phyloP scores from a whole-genome alignment of 306 rosid genomes.

The Ammopiptanthus mongolicus region DNA sequence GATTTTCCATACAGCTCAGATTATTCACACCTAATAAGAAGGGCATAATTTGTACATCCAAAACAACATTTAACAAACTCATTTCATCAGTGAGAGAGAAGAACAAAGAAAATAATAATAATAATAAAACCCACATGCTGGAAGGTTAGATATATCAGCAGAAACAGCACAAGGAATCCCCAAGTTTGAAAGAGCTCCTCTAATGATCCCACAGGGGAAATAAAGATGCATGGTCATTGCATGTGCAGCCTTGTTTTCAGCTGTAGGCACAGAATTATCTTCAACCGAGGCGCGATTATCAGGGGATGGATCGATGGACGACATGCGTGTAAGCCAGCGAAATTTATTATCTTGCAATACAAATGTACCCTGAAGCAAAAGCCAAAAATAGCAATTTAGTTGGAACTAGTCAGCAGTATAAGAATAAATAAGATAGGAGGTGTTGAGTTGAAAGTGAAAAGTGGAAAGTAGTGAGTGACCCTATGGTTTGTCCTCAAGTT shows the following conservation, averaged over 20 bases:
- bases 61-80: slow-evolving; percentile 1
- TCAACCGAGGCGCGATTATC: slow-evolving; percentile 49
- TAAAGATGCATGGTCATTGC: slow-evolving; percentile 88
- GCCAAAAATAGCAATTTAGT: background rate
- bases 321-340: slow-evolving; percentile 85
- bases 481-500: slow-evolving; percentile 93
- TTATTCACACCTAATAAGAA: background rate
- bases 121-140: slow-evolving; percentile 73
- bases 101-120: background rate
- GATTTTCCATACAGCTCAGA: background rate
- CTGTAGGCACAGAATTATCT: slow-evolving; percentile 42
- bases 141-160: slow-evolving; percentile 82
- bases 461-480: background rate
- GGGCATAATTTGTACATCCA: background rate
- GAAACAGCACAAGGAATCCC: slow-evolving; percentile 98
- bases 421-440: too few relatives aligned
- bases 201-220: slow-evolving; percentile 93
- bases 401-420: too few relatives aligned
- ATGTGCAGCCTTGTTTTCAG: slow-evolving; percentile 63
- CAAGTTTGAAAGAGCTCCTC: slow-evolving; percentile 95
- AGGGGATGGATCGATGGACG: slow-evolving; percentile 65
- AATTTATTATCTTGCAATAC: slow-evolving; percentile 92
- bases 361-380: slow-evolving; percentile 74
- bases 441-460: too few relatives aligned
- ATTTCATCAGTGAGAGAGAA: background rate